These are phyloP conservation scores for Syzygium jambos DNA, from an alignment of 345 rosid genomes.

Conservation along the genomic window DNA sequence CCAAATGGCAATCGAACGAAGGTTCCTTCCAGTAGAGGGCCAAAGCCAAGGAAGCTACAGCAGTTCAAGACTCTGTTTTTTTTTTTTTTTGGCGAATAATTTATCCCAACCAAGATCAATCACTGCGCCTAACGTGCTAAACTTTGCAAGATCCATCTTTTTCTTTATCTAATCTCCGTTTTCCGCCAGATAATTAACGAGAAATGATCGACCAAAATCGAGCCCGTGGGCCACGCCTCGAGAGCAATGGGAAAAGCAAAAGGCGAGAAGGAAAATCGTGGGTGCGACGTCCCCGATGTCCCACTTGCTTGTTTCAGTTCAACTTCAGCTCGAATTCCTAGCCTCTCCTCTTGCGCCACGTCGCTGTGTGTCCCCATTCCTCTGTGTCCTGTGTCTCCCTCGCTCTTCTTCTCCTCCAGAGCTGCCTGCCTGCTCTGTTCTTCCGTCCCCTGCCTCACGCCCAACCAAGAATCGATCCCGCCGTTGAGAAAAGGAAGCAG, in stretches of 20 bases:
- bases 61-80: too few relatives aligned
- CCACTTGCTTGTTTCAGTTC: neutral
- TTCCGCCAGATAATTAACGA: neutral
- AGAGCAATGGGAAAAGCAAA: too few relatives aligned
- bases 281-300: neutral
- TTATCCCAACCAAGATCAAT: too few relatives aligned
- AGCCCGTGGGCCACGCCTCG: neutral
- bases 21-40: too few relatives aligned
- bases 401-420: neutral
- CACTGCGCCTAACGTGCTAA: too few relatives aligned
- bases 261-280: neutral
- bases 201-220: neutral
- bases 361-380: neutral
- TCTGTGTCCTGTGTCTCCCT: neutral
- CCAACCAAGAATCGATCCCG: neutral
- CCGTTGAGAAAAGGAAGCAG: neutral
- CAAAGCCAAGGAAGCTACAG: too few relatives aligned
- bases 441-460: neutral
- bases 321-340: neutral
- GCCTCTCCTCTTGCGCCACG: neutral
- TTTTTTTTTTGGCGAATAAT: too few relatives aligned
- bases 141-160: neutral
- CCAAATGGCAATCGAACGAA: too few relatives aligned
- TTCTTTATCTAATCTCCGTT: neutral
- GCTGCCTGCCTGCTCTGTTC: neutral